A percentile compares a stretch with the other conserved stretches of the same genome.
These are phyloP conservation scores for Kockiozyma suomiensis DNA, from an alignment of 805 yeast species.

Conservation along the genomic window DNA sequence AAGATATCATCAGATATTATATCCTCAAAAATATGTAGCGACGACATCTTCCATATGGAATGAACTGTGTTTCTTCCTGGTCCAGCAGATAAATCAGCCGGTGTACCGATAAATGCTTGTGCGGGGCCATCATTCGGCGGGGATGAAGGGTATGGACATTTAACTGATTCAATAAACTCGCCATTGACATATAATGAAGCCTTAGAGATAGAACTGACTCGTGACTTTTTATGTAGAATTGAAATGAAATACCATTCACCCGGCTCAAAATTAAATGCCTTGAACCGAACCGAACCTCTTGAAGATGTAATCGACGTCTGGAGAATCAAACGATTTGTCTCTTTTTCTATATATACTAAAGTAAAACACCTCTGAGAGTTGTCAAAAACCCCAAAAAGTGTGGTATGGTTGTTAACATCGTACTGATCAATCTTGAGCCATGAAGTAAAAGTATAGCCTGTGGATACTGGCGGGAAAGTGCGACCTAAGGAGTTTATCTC, in stretches of 20 bases:
- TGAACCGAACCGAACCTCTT: constrained; percentile 33
- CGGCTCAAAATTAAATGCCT: constrained; percentile 27
- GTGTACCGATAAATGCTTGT: constrained; percentile 33
- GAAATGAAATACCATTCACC: constrained; percentile 36
- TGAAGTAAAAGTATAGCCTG: constrained; percentile 32
- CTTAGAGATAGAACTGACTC: constrained; percentile 34
- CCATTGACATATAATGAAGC: constrained; percentile 36
- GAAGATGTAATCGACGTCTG: constrained; percentile 31
- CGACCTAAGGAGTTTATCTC: constrained; percentile 27
- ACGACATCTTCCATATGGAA: constrained; percentile 31
- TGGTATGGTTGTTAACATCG: constrained; percentile 28
- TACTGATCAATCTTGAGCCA: constrained; percentile 34
- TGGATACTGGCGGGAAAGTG: constrained; percentile 29
- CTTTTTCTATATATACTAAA: constrained; percentile 34
- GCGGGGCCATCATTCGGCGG: constrained; percentile 33
- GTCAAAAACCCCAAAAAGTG: constrained; percentile 34
- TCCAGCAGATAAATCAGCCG: constrained; percentile 27
- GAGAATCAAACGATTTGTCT: constrained; percentile 26
- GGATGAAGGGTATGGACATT: constrained; percentile 35
- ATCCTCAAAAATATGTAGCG: constrained; percentile 33
- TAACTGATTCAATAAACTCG: constrained; percentile 31
- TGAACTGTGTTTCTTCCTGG: constrained; percentile 20
- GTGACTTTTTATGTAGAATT: constrained; percentile 31
- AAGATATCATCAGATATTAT: constrained; percentile 34
- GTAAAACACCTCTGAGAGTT: constrained; percentile 33